Base-by-base conservation (phyloP, 2,329 filamentous ascomycete species). In the Aureobasidium sp. region DNA sequence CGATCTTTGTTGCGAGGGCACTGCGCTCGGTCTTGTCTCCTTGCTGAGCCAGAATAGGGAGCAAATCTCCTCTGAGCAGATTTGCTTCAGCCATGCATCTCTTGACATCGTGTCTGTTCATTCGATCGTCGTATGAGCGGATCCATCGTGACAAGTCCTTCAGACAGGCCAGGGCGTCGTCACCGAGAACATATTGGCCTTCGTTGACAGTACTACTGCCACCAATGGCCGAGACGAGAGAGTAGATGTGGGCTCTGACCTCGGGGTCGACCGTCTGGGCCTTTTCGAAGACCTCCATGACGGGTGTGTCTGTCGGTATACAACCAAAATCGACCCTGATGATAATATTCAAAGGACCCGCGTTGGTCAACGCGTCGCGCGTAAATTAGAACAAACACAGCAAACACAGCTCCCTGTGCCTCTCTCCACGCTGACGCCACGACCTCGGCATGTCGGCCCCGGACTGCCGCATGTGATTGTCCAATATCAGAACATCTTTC, bases 71-170 rank as follows among this genome's bases (percentile, higher is more conserved):
- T 71, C 88, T 88, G 62, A 97, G 84, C n/a, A 99, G 76, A 71
- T 97, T 97, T 48, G 91, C 89, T 74, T 97, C 91, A 70, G 91
- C 87, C 67, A 97, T 81, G 73, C 91, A 97, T 76, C 94, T 84
- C 64, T 93, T 92, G 64, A 99, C 94, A 72, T 99, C 94, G 81
- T 96, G 88, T 67, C 93, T 88, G 72, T 96, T 95, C 66, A 88
- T 86, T 73, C 95, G 95, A 72, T 96, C 90, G 74, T 97, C 92
- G 80, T 94, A 94, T 66, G 96, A 85, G 68, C 91, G 91, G 67
- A 99, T 83, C 94, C 94, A 99, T 84, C 88, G 88, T 72, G 94
- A 93, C 61, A 99, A 82, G 76, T 99, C 94, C 65, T 93, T 91
- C 62, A 99, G 80, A 70, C 92, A 94, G 63, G 94, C 90, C 64